A percentile compares a stretch with the other conserved stretches of the same genome.
Evolutionary conservation across 305 asterid genomes (phyloP).

Genomic region (Nicotiana rustica): DNA sequence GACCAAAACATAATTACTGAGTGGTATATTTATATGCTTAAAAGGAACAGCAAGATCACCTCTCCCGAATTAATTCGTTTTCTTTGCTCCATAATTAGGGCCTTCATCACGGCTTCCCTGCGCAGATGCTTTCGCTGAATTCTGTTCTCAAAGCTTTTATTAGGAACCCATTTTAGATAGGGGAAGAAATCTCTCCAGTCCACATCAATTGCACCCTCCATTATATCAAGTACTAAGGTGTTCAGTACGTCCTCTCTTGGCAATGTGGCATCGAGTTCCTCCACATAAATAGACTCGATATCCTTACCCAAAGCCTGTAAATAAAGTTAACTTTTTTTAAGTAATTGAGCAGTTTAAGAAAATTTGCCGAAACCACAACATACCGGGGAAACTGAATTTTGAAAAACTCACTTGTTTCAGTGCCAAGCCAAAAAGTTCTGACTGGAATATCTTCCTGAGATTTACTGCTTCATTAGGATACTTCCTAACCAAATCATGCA

Average conservation of each 20-base stretch:
- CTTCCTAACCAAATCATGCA: slow-evolving; percentile 48
- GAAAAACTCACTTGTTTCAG: slow-evolving; percentile 64
- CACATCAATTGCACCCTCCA: slow-evolving; percentile 93
- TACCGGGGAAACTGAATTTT: neutral
- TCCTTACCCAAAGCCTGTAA: slow-evolving; percentile 73
- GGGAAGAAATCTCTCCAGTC: slow-evolving; percentile 98
- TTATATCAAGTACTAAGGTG: slow-evolving; percentile 62
- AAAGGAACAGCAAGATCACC: slow-evolving; percentile 47
- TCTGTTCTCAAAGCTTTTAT: slow-evolving; percentile 62
- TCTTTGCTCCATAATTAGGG: slow-evolving; percentile 62
- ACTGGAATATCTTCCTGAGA: slow-evolving; percentile 70
- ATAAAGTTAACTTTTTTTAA: neutral
- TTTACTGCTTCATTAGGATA: slow-evolving; percentile 61
- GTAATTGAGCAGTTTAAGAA: neutral
- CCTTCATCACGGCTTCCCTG: slow-evolving; percentile 73
- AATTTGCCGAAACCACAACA: neutral
- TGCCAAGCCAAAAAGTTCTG: slow-evolving; percentile 74
- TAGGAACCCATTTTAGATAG: slow-evolving; percentile 78
- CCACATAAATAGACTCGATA: slow-evolving; percentile 61
- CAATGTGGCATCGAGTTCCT: slow-evolving; percentile 58
- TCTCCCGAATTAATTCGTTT: slow-evolving; percentile 69
- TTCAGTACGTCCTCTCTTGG: slow-evolving; percentile 60
- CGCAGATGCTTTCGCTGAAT: slow-evolving; percentile 51
- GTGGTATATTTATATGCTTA: neutral
- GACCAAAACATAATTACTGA: neutral